Evolutionary conservation across 495 filamentous ascomycete genomes (phyloP).

Genomic region (Penicillium cataractarum): DNA sequence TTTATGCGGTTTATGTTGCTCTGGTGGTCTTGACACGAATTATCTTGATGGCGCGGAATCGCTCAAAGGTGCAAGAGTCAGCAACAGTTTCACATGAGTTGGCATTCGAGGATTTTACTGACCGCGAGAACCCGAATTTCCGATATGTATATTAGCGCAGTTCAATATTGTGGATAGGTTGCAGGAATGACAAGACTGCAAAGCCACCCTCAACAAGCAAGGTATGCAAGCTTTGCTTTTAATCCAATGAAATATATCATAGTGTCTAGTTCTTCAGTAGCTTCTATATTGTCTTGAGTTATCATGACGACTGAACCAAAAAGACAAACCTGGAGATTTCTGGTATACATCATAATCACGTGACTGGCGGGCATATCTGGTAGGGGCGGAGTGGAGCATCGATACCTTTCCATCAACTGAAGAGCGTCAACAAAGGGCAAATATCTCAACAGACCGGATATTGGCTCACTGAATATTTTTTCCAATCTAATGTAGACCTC

Average conservation of each 20-base stretch:
- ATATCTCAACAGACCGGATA: not conserved
- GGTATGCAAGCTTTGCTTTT: not conserved
- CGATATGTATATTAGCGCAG: slow-evolving; percentile 53
- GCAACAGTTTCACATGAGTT: slow-evolving; percentile 15
- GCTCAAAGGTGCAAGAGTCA: slow-evolving; percentile 1
- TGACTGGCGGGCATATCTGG: not conserved
- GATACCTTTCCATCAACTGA: not conserved
- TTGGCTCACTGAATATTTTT: not conserved
- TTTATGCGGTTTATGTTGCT: slow-evolving; percentile 24
- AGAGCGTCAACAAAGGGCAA: not conserved
- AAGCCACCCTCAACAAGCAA: not conserved
- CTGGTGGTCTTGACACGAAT: slow-evolving; percentile 16
- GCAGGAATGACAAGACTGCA: too few relatives aligned
- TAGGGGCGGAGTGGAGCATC: not conserved
- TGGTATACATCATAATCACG: slow-evolving; percentile 7
- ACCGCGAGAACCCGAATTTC: slow-evolving; percentile 60
- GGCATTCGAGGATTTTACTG: slow-evolving; percentile 62
- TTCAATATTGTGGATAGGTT: too few relatives aligned
- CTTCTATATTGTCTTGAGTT: not conserved
- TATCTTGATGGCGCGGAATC: slow-evolving; percentile 21
- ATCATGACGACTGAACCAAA: not conserved
- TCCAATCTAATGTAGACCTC: not conserved
- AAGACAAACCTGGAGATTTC: not conserved
- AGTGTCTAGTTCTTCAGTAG: not conserved
- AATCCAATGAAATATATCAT: not conserved